phyloP scores from a whole-genome alignment of 331 rosid species.

The Pyrus hybrid region DNA sequence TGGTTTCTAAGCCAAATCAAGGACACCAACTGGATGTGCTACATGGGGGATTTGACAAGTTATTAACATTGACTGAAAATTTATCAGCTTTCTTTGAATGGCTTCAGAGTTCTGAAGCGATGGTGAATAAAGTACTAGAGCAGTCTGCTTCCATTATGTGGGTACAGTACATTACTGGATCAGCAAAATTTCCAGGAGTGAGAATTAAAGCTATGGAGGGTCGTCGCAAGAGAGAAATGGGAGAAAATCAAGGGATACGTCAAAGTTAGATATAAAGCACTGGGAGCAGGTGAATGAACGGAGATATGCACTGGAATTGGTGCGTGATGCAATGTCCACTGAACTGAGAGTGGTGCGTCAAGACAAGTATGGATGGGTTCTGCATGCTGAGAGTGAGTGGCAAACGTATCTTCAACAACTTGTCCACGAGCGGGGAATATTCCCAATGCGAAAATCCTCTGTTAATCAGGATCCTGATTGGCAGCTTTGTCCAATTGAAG shows the following conservation, averaged over 20 bases:
- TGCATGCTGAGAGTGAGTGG: constrained; percentile 99
- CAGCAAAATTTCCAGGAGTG: constrained; percentile 92
- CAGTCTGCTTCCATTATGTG: constrained; percentile 93
- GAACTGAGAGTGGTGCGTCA: constrained; percentile 98
- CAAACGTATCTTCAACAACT: constrained; percentile 92
- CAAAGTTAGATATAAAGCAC: constrained; percentile 74
- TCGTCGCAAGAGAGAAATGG: constrained; percentile 91
- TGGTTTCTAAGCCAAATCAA: constrained; percentile 81
- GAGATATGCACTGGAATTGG: constrained; percentile 89
- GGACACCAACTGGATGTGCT: constrained; percentile 79
- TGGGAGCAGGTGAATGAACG: constrained; percentile 96
- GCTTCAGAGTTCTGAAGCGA: constrained; percentile 63
- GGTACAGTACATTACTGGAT: constrained; percentile 91
- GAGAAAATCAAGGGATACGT: constrained; percentile 72
- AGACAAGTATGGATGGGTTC: constrained; percentile 99
- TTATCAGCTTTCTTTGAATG: constrained; percentile 75
- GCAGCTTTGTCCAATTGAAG: constrained; percentile 99
- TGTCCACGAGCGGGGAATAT: constrained; percentile 92
- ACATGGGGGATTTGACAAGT: constrained; percentile 89
- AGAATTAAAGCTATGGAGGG: constrained; percentile 94
- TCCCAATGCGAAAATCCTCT: constrained; percentile 58
- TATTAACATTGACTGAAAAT: constrained; percentile 76
- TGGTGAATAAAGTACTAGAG: constrained; percentile 76
- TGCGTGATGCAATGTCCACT: constrained; percentile 92
- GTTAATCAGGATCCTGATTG: constrained; percentile 63